Evolutionary conservation across 2,329 filamentous ascomycete species (phyloP).

Genomic region (Arthroderma sp.): DNA sequence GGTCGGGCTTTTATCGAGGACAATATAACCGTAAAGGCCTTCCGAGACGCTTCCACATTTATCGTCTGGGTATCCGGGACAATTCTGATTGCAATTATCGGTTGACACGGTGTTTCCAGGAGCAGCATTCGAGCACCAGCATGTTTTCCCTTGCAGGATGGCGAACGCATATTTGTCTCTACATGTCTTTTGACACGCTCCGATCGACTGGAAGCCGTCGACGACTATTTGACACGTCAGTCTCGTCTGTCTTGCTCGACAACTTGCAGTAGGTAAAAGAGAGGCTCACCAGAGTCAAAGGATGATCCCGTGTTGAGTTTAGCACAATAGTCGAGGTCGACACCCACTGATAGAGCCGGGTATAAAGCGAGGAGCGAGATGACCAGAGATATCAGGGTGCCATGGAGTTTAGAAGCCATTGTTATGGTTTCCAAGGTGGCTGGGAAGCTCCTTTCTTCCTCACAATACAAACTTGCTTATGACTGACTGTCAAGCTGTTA

Average conservation of each 20-base stretch:
- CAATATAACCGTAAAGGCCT: slow-evolving; percentile 35
- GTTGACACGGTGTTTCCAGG: slow-evolving; percentile 28
- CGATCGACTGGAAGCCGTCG: slow-evolving; percentile 36
- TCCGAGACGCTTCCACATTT: slow-evolving; percentile 32
- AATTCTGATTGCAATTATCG: slow-evolving; percentile 29
- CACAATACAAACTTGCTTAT: not conserved
- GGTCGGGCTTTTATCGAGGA: slow-evolving; percentile 24
- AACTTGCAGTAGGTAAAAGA: not conserved
- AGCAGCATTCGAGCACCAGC: slow-evolving; percentile 40
- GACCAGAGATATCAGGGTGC: slow-evolving; percentile 7
- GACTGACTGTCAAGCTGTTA: not conserved
- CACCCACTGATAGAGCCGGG: slow-evolving; percentile 11
- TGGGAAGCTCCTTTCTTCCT: not conserved
- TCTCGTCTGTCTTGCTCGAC: not conserved
- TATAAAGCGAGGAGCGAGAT: slow-evolving; percentile 4
- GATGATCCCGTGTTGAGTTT: slow-evolving; percentile 34
- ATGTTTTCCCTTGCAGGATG: slow-evolving; percentile 35
- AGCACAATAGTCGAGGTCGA: slow-evolving; percentile 33
- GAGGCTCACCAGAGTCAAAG: slow-evolving; percentile 27
- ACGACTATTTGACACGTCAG: slow-evolving; percentile 20
- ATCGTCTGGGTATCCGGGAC: slow-evolving; percentile 38
- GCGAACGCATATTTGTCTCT: slow-evolving; percentile 34
- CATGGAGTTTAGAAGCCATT: not conserved
- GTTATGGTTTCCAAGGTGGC: not conserved
- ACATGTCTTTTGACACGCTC: slow-evolving; percentile 32